Evolutionary conservation across 2,329 filamentous ascomycete species (phyloP).

Genomic region (Colletotrichum abscissum): DNA sequence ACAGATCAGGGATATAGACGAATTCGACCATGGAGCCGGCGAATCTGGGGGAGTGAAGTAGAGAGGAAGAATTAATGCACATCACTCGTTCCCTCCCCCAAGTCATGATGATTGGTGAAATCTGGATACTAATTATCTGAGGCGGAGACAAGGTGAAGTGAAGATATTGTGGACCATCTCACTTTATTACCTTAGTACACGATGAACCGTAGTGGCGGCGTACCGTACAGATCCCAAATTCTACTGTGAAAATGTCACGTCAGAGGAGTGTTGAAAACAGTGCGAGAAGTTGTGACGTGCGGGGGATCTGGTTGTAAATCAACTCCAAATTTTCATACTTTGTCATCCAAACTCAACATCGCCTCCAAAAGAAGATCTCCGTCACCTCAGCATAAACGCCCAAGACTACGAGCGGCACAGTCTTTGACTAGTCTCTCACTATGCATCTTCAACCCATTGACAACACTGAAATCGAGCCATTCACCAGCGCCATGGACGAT

Average conservation of each 20-base stretch:
- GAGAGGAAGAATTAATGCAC: too few relatives aligned
- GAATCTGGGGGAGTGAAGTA: too few relatives aligned
- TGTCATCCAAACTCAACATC: neutral
- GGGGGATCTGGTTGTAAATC: slow-evolving; percentile 33
- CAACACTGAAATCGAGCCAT: slow-evolving; percentile 36
- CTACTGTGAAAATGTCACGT: too few relatives aligned
- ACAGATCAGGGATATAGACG: too few relatives aligned
- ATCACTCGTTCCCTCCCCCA: neutral
- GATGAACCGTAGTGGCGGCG: neutral
- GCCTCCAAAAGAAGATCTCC: neutral
- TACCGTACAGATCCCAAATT: neutral
- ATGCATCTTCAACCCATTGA: slow-evolving; percentile 38
- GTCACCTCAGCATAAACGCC: neutral
- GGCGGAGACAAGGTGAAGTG: neutral
- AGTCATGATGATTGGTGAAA: neutral
- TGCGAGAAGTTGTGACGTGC: neutral
- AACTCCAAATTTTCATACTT: slow-evolving; percentile 19
- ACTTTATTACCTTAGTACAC: neutral
- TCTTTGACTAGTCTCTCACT: neutral
- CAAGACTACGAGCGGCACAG: neutral
- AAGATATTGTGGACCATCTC: neutral
- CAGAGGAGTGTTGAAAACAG: neutral
- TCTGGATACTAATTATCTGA: too few relatives aligned
- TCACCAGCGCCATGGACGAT: slow-evolving; percentile 33
- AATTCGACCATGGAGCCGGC: too few relatives aligned